phyloP scores from a whole-genome alignment of 495 filamentous ascomycete genomes.

The Tuber magnatum region DNA sequence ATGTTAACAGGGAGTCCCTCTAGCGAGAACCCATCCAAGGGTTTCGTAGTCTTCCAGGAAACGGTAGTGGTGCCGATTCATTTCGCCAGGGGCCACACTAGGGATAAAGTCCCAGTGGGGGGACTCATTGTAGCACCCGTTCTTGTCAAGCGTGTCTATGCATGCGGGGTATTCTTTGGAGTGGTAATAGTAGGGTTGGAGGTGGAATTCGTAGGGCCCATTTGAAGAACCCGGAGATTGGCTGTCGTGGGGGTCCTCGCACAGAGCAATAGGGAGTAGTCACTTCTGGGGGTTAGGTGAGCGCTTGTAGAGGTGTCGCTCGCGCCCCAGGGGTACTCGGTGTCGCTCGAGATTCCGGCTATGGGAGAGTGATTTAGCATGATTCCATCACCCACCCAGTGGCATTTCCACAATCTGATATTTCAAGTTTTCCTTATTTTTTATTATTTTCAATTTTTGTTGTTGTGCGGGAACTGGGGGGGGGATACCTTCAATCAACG shows the following conservation, averaged over 20 bases:
- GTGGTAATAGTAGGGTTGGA: conserved; percentile 7
- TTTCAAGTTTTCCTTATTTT: too few relatives aligned
- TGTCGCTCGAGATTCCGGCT: too few relatives aligned
- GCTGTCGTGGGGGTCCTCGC: conserved; percentile 28
- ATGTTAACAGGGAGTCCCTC: conserved; percentile 28
- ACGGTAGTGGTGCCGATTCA: conserved; percentile 11
- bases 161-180: conserved; percentile 9
- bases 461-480: too few relatives aligned
- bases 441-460: too few relatives aligned
- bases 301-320: too few relatives aligned
- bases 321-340: too few relatives aligned
- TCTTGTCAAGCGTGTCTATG: conserved; percentile 19
- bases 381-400: too few relatives aligned
- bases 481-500: too few relatives aligned
- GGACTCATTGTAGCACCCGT: conserved; percentile 32
- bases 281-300: too few relatives aligned
- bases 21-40: conserved; percentile 8
- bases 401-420: too few relatives aligned
- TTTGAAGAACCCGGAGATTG: conserved; percentile 35
- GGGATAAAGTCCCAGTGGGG: conserved; percentile 14
- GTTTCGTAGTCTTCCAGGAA: conserved; percentile 10
- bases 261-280: conserved; percentile 26
- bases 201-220: conserved; percentile 3
- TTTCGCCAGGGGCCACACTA: not conserved
- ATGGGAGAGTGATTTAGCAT: too few relatives aligned